Evolutionary conservation across 768 basidiomycete genomes (phyloP).

Genomic region (Lactarius psammicola): DNA sequence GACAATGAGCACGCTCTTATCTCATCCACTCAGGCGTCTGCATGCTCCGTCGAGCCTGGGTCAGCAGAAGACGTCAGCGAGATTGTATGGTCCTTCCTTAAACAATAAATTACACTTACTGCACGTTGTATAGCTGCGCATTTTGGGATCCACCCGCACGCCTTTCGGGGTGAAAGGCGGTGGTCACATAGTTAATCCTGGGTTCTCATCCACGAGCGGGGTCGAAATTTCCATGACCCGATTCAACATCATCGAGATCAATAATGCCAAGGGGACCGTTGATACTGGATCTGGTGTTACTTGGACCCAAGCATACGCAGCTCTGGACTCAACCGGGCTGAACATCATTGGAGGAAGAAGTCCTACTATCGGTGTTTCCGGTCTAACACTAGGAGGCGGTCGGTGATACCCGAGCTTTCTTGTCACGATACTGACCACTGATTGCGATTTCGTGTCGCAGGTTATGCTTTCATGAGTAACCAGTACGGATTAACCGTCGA

Average conservation of each 20-base stretch:
- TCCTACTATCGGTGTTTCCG: conserved; percentile 30
- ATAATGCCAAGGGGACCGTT: conserved; percentile 11
- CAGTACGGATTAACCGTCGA: conserved; percentile 25
- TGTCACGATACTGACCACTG: too few relatives aligned
- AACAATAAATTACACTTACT: background rate
- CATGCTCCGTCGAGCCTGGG: conserved; percentile 29
- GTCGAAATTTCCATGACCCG: conserved; percentile 32
- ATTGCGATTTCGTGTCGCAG: too few relatives aligned
- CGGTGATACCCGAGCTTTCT: background rate
- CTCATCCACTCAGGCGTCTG: too few relatives aligned
- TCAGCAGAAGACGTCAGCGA: conserved; percentile 22
- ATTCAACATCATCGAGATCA: conserved; percentile 20
- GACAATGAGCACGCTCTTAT: too few relatives aligned
- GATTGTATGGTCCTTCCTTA: conserved; percentile 16
- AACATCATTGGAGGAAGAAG: conserved; percentile 30
- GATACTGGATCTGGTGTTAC: conserved; percentile 31
- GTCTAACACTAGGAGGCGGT: conserved; percentile 13
- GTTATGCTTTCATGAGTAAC: too few relatives aligned
- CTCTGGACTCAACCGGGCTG: conserved; percentile 22
- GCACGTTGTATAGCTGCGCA: conserved; percentile 1
- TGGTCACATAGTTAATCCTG: conserved; percentile 29
- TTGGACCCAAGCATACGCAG: conserved; percentile 32
- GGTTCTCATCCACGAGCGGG: conserved; percentile 33
- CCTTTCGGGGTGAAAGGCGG: conserved; percentile 7
- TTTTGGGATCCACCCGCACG: conserved; percentile 8